Evolutionary conservation across 2,329 filamentous ascomycete species (phyloP).

Genomic region (Ascocoryne sarcoides): DNA sequence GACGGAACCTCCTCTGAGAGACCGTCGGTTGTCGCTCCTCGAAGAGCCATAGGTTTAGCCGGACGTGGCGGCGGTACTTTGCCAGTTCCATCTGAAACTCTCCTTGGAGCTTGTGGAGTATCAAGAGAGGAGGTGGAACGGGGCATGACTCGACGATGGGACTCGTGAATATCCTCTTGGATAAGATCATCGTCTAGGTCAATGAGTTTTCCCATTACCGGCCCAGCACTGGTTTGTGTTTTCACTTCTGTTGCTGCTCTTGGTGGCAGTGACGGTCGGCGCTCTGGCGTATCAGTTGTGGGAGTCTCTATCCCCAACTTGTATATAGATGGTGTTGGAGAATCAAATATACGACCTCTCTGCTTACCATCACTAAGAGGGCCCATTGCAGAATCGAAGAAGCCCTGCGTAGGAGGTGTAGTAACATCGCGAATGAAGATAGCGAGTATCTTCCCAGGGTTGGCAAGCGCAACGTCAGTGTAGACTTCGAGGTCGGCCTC

Average conservation of each 20-base stretch:
- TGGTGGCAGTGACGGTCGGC: constrained; percentile 21
- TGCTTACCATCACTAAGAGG: constrained; percentile 22
- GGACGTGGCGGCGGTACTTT: constrained; percentile 44
- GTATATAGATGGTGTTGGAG: constrained; percentile 13
- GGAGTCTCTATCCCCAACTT: constrained; percentile 11
- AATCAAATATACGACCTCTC: constrained; percentile 8
- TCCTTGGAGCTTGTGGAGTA: constrained; percentile 23
- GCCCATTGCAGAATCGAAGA: constrained; percentile 54
- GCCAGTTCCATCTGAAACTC: constrained; percentile 10
- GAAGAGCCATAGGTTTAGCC: constrained; percentile 46
- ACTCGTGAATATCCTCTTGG: constrained; percentile 30
- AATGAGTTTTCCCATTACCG: constrained; percentile 47
- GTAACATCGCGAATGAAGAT: constrained; percentile 96
- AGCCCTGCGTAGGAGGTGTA: constrained; percentile 61
- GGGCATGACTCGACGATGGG: constrained; percentile 23
- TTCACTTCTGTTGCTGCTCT: constrained; percentile 18
- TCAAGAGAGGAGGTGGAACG: constrained; percentile 23
- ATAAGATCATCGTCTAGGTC: constrained; percentile 49
- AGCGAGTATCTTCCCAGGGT: constrained; percentile 71
- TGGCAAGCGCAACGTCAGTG: constrained; percentile 77
- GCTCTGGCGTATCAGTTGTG: constrained; percentile 12
- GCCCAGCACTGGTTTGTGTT: constrained; percentile 28
- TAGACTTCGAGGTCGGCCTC: constrained; percentile 97
- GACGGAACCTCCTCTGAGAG: constrained; percentile 29
- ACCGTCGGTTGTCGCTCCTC: constrained; percentile 30